phyloP scores from a whole-genome alignment of 495 filamentous ascomycete genomes.

The Penicillium waksmanii region DNA sequence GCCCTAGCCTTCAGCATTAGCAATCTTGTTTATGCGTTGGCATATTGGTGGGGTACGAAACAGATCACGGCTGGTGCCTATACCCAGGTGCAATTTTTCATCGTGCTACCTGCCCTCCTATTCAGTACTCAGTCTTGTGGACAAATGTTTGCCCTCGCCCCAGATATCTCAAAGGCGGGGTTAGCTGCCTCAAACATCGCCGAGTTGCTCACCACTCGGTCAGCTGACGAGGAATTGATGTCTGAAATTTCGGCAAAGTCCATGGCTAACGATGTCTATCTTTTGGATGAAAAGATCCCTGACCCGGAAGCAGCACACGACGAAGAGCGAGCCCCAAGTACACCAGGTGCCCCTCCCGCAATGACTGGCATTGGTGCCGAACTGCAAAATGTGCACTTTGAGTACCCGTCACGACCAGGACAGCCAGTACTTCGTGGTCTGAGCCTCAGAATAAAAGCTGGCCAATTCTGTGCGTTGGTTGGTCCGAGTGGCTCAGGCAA shows the following conservation, averaged over 20 bases:
- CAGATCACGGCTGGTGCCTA: slow-evolving; percentile 61
- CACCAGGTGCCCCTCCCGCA: slow-evolving; percentile 4
- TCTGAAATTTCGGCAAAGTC: slow-evolving; percentile 17
- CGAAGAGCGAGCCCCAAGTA: background rate
- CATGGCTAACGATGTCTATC: slow-evolving; percentile 12
- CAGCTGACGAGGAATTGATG: slow-evolving; percentile 33
- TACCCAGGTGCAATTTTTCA: slow-evolving; percentile 65
- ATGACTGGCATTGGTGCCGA: slow-evolving; percentile 43
- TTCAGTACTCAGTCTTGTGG: slow-evolving; percentile 66
- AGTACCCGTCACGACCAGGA: slow-evolving; percentile 62
- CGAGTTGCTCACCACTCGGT: slow-evolving; percentile 37
- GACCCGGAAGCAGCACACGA: slow-evolving; percentile 31
- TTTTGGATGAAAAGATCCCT: slow-evolving; percentile 27
- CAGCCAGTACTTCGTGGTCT: slow-evolving; percentile 55
- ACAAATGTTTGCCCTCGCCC: slow-evolving; percentile 67
- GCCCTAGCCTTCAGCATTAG: slow-evolving; percentile 46
- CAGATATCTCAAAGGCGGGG: slow-evolving; percentile 61
- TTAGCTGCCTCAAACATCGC: slow-evolving; percentile 40
- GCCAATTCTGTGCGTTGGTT: slow-evolving; percentile 62
- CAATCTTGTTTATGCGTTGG: slow-evolving; percentile 63
- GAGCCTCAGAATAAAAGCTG: slow-evolving; percentile 55
- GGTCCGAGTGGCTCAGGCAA: slow-evolving; percentile 65
- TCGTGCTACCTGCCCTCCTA: slow-evolving; percentile 60
- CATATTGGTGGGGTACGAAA: slow-evolving; percentile 69
- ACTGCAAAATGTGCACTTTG: slow-evolving; percentile 58